Evolutionary conservation across 176 grass and related monocot species (phyloP), one percentile per base, ranked within the genome.

Genomic region (Chrysopogon serrulatus): DNA sequence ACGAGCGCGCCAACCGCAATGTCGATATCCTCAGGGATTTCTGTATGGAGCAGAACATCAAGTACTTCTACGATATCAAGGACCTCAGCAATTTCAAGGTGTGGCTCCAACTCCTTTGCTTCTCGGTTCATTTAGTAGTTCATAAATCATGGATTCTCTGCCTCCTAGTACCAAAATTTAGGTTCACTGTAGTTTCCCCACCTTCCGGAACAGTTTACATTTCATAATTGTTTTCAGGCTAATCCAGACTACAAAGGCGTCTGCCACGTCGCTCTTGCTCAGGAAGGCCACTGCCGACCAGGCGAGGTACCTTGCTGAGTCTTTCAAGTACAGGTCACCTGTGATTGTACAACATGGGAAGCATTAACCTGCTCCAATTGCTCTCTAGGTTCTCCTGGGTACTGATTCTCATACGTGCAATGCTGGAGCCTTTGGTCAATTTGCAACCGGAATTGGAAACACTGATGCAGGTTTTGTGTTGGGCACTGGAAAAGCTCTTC

Each of bases 161-260:
- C 21, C 41, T 79, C 18, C 19, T 54, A 56, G 2, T 74, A 37
- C 72, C 14, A 60, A 60, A 53, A 21, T 48, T 70, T 23, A 69
- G 42, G 19, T 70, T 51, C 31, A 24, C 68, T 26, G 3, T 88
- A 14, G 68, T 78, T 0, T 45, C 27, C 27, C 3, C 5, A 10
- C 21, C 11, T 28, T 37, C 43, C 1, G 2, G 26, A 9, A 37
- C 11, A 36, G 45, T 36, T 44, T 32, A 67, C 13, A 23, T 0
- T 43, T 74, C 18, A 6, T 7, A 34, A 3, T 26, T 85, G 10
- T 80, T 65, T 90, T 71, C 77, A 98, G 96, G 96, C 83, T 67
- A 98, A 98, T 94, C 93, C 91, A 21, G 93, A 98, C 83, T 98
- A 98, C 77, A 98, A 98, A 77, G 96, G 93, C 43, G 93, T 98